Evolutionary conservation across 2,329 filamentous ascomycete species (phyloP).

Genomic region (Macrophomina tecta): DNA sequence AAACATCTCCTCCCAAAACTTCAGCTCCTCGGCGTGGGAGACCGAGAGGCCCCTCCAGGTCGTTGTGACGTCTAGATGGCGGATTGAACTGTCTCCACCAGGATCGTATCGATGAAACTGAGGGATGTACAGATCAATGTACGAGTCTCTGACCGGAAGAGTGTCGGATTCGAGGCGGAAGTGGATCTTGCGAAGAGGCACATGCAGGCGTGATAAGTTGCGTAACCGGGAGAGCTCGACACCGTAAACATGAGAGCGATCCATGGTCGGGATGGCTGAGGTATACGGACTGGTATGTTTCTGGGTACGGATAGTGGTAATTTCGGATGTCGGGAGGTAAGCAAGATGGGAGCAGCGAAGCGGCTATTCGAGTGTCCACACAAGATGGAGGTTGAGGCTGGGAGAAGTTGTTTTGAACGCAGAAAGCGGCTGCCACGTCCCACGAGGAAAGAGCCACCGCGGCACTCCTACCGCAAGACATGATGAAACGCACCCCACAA

Average conservation of each 20-base stretch:
- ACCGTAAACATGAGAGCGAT: conserved; percentile 13
- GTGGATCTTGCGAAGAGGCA: conserved; percentile 10
- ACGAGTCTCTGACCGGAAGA: conserved; percentile 8
- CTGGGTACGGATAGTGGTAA: conserved; percentile 7
- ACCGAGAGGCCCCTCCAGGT: conserved; percentile 44
- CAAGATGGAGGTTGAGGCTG: neutral
- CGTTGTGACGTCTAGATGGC: conserved; percentile 42
- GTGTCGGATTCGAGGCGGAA: conserved; percentile 19
- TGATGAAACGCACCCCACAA: too few relatives aligned
- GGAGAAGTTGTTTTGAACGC: neutral
- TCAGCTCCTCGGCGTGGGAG: conserved; percentile 39
- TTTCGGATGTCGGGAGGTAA: neutral
- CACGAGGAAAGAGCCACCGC: neutral
- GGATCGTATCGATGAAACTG: conserved; percentile 13
- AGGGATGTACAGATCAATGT: conserved; percentile 24
- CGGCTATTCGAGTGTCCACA: neutral
- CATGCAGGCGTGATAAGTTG: neutral
- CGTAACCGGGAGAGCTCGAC: conserved; percentile 26
- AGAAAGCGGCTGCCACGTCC: neutral
- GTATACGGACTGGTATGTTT: conserved; percentile 16
- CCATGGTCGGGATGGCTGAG: conserved; percentile 15
- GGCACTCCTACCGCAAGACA: too few relatives aligned
- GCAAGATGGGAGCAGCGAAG: neutral
- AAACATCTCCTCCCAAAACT: conserved; percentile 41
- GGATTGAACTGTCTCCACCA: conserved; percentile 27